Evolutionary conservation across 495 filamentous ascomycete genomes (phyloP), one percentile per base, ranked within the genome.

Genomic region (Penicillium coprophilum): DNA sequence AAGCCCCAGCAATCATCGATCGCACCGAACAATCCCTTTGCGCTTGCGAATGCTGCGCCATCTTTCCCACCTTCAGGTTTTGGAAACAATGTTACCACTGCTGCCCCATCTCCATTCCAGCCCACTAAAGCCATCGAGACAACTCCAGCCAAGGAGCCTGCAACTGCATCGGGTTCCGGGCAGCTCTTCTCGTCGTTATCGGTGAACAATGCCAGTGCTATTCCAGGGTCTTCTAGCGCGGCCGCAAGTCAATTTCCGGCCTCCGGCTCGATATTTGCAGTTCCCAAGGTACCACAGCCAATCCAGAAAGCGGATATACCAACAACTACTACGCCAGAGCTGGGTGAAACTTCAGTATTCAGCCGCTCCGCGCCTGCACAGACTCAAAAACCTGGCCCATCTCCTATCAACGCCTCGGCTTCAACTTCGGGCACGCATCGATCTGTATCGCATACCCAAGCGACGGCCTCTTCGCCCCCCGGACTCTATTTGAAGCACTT

Each of bases 31-130:
- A 50, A 40, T 40, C 32, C 32, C 8, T 50, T 50, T 24, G 48
- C 32, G 1, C 24, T 50, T 15, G 23, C 43, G 20, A 46, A 10
- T 11, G 6, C 34, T 38, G 23, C 20, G 10, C 10, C 44, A 20
- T 28, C 57, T 36, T 34, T 38, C 13, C 50, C 53, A 21, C 47
- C 57, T 36, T 44, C 57, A 13, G 60, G 55, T 20, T 20, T 50
- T 6, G 40, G 47, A 20, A 53, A 43, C 23, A 27, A 6, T 31
- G 27, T 38, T 6, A 13, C 30, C 6, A 6, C 50, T 17, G 20
- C 19, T 32, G 20, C 57, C 23, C 38, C 57, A 20, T 65, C 59
- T 32, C 53, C 55, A 9, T 61, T 60, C 23, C 5, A 59, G 34
- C 56, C 51, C 5, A 9, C 47, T 23, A 60, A 61, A 23, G 20